A percentile compares a stretch with the other conserved stretches of the same genome.
Conservation (phyloP, 371 early-diverging fungal species). For the Mucor mucedo region DNA sequence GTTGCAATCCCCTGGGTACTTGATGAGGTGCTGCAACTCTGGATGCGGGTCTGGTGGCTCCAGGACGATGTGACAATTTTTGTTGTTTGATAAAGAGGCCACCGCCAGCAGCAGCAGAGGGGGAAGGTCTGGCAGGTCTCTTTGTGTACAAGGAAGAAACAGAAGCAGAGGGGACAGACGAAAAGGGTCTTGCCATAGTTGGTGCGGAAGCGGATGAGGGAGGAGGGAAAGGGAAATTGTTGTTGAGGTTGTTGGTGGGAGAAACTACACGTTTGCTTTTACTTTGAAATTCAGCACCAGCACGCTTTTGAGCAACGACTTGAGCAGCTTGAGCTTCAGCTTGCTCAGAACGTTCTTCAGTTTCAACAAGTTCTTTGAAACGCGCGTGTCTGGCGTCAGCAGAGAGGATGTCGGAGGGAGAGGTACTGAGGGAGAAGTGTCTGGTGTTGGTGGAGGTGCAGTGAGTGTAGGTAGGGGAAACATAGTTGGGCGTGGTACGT, state of each 20-base stretch:
- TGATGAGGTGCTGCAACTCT: not conserved
- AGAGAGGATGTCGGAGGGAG: conserved; percentile 15
- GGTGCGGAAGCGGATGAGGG: not conserved
- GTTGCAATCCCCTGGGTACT: conserved; percentile 32
- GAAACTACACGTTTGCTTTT: conserved; percentile 20
- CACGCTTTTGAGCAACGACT: conserved; percentile 23
- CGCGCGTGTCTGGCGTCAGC: conserved; percentile 18
- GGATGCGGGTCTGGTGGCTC: no score
- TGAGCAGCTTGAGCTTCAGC: conserved; percentile 19
- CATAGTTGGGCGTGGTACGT: conserved; percentile 11
- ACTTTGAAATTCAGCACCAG: conserved; percentile 18
- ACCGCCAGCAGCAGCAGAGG: conserved; percentile 6
- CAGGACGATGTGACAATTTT: not conserved
- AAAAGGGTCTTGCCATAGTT: not conserved
- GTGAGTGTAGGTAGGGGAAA: conserved; percentile 6
- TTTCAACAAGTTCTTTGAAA: conserved; percentile 15
- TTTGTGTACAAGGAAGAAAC: conserved; percentile 18
- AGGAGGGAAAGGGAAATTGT: conserved; percentile 22
- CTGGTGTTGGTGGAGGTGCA: conserved; percentile 12
- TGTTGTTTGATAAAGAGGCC: conserved; percentile 24
- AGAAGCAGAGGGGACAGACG: conserved; percentile 10
- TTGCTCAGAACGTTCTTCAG: conserved; percentile 21
- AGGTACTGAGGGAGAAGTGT: conserved; percentile 12
- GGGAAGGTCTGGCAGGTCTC: conserved; percentile 19
- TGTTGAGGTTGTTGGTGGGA: conserved; percentile 10